Evolutionary conservation across 2,329 filamentous ascomycete genomes (phyloP), one percentile per base, ranked within the genome.

Genomic region (Fusarium pseudoanthophilum): DNA sequence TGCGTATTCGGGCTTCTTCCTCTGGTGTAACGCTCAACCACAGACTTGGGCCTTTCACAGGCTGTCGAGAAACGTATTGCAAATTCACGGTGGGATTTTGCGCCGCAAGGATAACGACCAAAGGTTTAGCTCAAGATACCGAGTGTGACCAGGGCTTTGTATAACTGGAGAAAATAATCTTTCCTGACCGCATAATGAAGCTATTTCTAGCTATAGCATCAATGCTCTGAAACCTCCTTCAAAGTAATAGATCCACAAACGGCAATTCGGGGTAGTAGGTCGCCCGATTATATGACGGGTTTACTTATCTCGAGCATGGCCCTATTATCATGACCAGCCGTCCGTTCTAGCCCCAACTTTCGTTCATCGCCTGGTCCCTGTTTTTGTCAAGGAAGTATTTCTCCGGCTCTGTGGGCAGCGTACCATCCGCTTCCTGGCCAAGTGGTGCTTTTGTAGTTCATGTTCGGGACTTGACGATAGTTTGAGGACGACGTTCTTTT

Each of bases 11-110:
- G 58, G 58, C 65, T 64, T 46, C 56, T 52, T 36, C 28, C 20
- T 40, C 51, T 69, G 48, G 67, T 69, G 59, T 46, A 64, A 69
- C 65, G 20, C 43, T 59, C n/a, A 64, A 69, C 65, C 67, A 59
- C 49, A 56, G 62, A 36, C 67, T 55, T 70, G 67, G 65, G 66
- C 42, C 66, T 53, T 65, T 69, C 66, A 37, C 51, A 57, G 45
- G 51, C 58, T 64, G 67, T 61, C 28, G 60, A 21, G 60, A 32
- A 70, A 60, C 67, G 66, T 69, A 39, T 60, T 16, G 53, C 60
- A 65, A n/a, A 30, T 30, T 30, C 40, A 45, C 48, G 45, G 43
- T 57, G 24, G 46, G 26, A 40, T 60, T 36, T 49, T 48, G 43
- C 60, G 42, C 53, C 58, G 71, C 67, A 71, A 60, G 57, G 53